Conservation (phyloP, 164 flowering plant genomes). For the Umbellularia californica region DNA sequence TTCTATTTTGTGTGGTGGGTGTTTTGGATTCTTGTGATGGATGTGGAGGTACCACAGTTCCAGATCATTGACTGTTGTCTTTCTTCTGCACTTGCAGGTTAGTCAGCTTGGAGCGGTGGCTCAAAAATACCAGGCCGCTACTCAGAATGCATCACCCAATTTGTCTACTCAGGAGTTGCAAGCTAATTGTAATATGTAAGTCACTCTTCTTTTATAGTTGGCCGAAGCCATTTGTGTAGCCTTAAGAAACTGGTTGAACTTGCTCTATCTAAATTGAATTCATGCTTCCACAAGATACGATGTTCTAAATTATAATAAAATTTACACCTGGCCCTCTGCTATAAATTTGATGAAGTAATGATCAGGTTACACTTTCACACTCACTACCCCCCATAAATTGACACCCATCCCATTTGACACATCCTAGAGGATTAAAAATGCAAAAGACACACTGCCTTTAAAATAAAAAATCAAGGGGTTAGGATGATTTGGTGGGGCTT, state of each 20-base stretch:
- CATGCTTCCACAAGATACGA: background rate
- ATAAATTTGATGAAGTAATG: background rate
- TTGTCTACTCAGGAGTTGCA: constrained; percentile 72
- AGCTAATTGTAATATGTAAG: constrained; percentile 83
- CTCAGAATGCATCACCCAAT: constrained; percentile 71
- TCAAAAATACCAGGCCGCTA: constrained; percentile 86
- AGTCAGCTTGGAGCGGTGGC: constrained; percentile 91
- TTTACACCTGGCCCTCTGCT: background rate
- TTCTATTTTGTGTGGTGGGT: background rate
- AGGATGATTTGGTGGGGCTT: too few species aligned
- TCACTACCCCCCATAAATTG: too few species aligned
- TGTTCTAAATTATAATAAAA: background rate
- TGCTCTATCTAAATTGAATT: background rate
- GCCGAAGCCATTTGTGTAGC: background rate
- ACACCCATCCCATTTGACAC: too few species aligned
- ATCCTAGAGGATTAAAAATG: too few species aligned
- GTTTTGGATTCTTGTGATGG: background rate
- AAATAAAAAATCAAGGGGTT: too few species aligned
- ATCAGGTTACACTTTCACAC: too few species aligned
- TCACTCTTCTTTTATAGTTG: constrained; percentile 1
- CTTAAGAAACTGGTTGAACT: background rate
- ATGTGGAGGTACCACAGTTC: background rate
- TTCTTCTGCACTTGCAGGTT: constrained; percentile 45
- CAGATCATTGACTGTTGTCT: constrained; percentile 2
- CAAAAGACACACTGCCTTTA: too few species aligned